These are phyloP conservation scores for Endogone sp. DNA, from an alignment of 192 early-diverging fungal species.

Conservation along the genomic window DNA sequence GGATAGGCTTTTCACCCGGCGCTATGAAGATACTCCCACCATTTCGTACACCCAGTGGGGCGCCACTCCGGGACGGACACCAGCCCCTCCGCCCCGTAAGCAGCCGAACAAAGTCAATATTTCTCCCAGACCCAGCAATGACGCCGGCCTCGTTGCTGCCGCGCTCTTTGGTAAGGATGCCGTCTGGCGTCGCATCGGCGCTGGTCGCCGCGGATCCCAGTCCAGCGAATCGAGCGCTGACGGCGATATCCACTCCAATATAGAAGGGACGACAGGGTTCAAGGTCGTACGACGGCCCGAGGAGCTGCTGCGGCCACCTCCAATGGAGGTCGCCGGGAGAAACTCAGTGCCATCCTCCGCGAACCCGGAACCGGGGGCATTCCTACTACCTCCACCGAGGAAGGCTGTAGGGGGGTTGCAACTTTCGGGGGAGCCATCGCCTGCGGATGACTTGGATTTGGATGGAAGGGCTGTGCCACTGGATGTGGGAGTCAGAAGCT, in stretches of 20 bases:
- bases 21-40: not conserved
- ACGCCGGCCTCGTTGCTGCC: too few relatives aligned
- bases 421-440: not conserved
- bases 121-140: not conserved
- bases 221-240: too few relatives aligned
- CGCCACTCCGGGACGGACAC: not conserved
- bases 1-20: not conserved
- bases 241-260: too few relatives aligned
- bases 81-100: not conserved
- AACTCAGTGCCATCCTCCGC: not conserved
- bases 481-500: constrained; percentile 3
- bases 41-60: not conserved
- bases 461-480: too few relatives aligned
- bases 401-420: not conserved
- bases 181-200: too few relatives aligned
- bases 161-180: too few relatives aligned
- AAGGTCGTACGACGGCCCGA: too few relatives aligned
- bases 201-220: too few relatives aligned
- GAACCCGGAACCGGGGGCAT: not conserved
- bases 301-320: too few relatives aligned
- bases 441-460: not conserved
- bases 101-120: not conserved
- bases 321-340: not conserved
- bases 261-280: too few relatives aligned
- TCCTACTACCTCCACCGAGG: not conserved